Evolutionary conservation across 345 rosid species (phyloP), one percentile per base, ranked within the genome.

Genomic region (Cardamine occulta): DNA sequence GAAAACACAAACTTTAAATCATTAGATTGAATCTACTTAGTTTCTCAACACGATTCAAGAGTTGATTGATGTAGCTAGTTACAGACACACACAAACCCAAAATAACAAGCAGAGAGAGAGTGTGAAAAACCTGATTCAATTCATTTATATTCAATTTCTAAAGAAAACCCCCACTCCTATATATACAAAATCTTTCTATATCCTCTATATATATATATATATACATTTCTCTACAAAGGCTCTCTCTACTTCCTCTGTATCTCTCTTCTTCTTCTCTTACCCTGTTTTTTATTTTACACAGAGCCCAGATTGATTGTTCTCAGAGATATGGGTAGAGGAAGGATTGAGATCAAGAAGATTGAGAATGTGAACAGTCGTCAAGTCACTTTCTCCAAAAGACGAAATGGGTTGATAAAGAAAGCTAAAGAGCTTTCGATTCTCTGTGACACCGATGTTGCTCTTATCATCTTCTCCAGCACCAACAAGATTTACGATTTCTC

Each of bases 361-460:
- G 98, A 93, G 84, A 93, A 91, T 84, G 90, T 91, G 44, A 93
- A 89, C 74, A 91, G 93, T 84, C 91, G 98, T 84, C 97, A 93
- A 81, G 98, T 93, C 57, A 93, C 97, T 57, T 93, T 93, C 90
- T 93, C 96, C 10, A 93, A 93, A 72, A 85, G 98, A 80, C 84
- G 97, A 68, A 74, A 82, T 62, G 98, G 98, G 13, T 77, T 93
- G 89, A 89, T 93, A 31, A 93, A 93, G 68, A 89, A 93, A 66
- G 94, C 98, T 18, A 86, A 65, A 51, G 98, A 93, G 74, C 91
- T 93, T 65, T 84, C 98, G 44, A 83, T 91, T 74, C 89, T 93
- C 60, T 91, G n/a, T n/a, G n/a, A n/a, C n/a, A n/a, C n/a, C n/a
- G n/a, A n/a, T n/a, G n/a, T n/a, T n/a, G n/a, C n/a, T 76, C 84